Evolutionary conservation across 2,329 filamentous ascomycete species (phyloP).

Genomic region (Penicillium sp.): DNA sequence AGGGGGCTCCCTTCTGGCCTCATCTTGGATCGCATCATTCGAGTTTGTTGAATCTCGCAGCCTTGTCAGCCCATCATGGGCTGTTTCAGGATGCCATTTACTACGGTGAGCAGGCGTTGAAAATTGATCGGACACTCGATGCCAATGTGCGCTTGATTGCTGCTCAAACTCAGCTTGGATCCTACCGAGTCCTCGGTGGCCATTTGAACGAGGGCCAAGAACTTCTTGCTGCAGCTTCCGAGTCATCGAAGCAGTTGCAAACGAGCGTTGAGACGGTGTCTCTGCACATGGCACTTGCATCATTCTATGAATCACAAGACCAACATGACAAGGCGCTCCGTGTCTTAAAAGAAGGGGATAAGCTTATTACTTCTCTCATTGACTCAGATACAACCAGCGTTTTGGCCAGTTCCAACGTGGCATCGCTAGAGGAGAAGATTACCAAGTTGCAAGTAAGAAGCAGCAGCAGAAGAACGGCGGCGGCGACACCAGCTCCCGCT

Average conservation of each 20-base stretch:
- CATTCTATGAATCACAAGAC: constrained; percentile 44
- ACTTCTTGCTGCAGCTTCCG: constrained; percentile 53
- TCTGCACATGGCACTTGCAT: constrained; percentile 40
- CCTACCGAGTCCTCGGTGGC: constrained; percentile 47
- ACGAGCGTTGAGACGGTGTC: constrained; percentile 51
- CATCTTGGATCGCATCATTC: constrained; percentile 68
- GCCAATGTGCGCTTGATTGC: constrained; percentile 51
- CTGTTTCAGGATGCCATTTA: constrained; percentile 83
- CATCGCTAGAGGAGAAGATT: constrained; percentile 39
- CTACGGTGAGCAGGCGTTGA: constrained; percentile 77
- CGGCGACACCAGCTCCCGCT: constrained; percentile 16
- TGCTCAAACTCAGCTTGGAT: constrained; percentile 43
- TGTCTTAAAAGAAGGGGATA: constrained; percentile 46
- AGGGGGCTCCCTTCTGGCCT: constrained; percentile 70
- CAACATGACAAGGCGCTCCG: constrained; percentile 45
- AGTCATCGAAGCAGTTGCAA: constrained; percentile 46
- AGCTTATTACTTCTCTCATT: constrained; percentile 39
- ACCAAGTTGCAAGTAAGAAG: constrained; percentile 35
- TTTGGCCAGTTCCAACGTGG: constrained; percentile 26
- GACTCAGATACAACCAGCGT: constrained; percentile 25
- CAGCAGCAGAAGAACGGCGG: constrained; percentile 20
- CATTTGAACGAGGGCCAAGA: constrained; percentile 48
- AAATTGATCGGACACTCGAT: constrained; percentile 63
- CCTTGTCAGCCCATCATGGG: constrained; percentile 75
- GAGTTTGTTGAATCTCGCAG: constrained; percentile 66